Conservation (phyloP, 495 filamentous ascomycete genomes). For the Penicillium verhagenii region DNA sequence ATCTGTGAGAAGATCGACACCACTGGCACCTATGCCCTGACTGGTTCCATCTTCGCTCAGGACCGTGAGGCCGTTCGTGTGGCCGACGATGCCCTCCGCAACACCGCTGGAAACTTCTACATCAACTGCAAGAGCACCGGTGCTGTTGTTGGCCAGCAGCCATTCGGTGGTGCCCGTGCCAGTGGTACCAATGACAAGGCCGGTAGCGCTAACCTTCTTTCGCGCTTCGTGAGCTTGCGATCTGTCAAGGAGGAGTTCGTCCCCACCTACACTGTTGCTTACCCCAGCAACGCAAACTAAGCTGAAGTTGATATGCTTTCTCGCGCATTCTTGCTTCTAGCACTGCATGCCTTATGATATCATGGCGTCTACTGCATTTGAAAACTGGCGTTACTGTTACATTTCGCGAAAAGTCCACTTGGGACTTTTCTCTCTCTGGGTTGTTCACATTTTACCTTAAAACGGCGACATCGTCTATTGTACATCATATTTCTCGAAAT, state of each 20-base stretch:
- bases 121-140: constrained; percentile 93
- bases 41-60: constrained; percentile 73
- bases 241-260: constrained; percentile 91
- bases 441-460: neutral
- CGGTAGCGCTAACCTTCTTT: constrained; percentile 71
- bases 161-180: constrained; percentile 82
- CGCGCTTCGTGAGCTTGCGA: constrained; percentile 76
- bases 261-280: constrained; percentile 64
- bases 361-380: constrained; percentile 29
- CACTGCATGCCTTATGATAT: constrained; percentile 25
- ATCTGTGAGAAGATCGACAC: constrained; percentile 59
- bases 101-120: constrained; percentile 86
- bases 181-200: constrained; percentile 94
- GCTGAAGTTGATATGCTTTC: neutral
- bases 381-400: constrained; percentile 17
- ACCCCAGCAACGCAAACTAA: constrained; percentile 70
- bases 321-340: neutral
- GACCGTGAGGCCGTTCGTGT: constrained; percentile 65
- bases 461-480: neutral
- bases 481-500: neutral
- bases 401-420: neutral
- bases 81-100: constrained; percentile 72
- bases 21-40: constrained; percentile 74
- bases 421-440: neutral
- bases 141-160: constrained; percentile 89